Conservation (phyloP, 2,329 filamentous ascomycete species). For the Colletotrichum musae region DNA sequence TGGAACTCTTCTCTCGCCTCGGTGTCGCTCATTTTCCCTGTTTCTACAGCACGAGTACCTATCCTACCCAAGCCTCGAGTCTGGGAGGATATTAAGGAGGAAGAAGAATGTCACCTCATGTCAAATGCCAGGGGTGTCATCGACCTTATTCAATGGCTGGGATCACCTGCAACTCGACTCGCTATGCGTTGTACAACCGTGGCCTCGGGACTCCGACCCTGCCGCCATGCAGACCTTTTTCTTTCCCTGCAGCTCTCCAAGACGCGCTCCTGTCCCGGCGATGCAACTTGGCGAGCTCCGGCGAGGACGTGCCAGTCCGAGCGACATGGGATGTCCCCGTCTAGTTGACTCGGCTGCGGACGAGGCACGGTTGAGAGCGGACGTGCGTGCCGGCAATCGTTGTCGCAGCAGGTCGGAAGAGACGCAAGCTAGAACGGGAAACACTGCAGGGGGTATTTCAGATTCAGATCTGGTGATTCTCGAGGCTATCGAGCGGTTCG, state of each 20-base stretch:
- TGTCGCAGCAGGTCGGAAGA: conserved; percentile 24
- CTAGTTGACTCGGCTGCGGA: conserved; percentile 9
- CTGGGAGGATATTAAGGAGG: background rate
- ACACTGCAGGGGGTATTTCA: background rate
- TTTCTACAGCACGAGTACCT: too few relatives aligned
- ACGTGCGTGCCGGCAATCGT: conserved; percentile 26
- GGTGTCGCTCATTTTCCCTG: background rate
- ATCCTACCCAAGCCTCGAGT: background rate
- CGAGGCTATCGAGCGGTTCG: background rate
- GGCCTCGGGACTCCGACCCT: background rate
- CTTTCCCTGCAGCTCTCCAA: background rate
- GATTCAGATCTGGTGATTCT: background rate
- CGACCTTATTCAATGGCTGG: background rate
- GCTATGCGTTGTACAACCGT: background rate
- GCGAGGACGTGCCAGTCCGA: conserved; percentile 37
- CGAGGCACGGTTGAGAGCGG: conserved; percentile 24
- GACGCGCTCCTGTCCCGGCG: background rate
- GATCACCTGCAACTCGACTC: background rate
- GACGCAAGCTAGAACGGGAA: conserved; percentile 3
- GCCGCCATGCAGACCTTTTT: too few relatives aligned
- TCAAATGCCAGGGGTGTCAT: background rate
- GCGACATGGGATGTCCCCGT: background rate
- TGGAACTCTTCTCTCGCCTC: conserved; percentile 2
- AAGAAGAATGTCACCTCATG: background rate
- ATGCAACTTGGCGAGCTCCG: background rate